These are phyloP conservation scores for Immersiporthe knoxdaviesiana DNA, from an alignment of 2,329 filamentous ascomycete species.

Conservation along the genomic window DNA sequence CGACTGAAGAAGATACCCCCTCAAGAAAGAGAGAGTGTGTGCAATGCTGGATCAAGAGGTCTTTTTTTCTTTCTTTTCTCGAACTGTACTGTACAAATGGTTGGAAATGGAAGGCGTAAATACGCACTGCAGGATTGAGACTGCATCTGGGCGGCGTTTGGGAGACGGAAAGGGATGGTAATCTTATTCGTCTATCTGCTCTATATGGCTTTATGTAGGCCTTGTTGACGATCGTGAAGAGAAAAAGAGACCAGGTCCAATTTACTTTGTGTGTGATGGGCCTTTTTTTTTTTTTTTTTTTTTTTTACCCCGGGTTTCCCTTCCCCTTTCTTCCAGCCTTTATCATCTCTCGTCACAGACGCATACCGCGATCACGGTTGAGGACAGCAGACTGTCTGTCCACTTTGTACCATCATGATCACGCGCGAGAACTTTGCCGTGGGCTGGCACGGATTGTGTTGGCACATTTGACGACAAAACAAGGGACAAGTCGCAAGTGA, in stretches of 20 bases:
- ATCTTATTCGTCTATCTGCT: slow-evolving; percentile 17
- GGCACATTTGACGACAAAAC: background rate
- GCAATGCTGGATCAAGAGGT: slow-evolving; percentile 4
- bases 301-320: background rate
- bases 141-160: slow-evolving; percentile 29
- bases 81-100: slow-evolving; percentile 15
- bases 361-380: background rate
- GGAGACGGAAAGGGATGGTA: slow-evolving; percentile 18
- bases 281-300: background rate
- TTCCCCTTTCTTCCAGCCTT: background rate
- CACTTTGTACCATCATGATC: background rate
- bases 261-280: background rate
- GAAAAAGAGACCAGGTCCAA: background rate
- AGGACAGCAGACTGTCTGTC: background rate
- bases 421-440: background rate
- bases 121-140: slow-evolving; percentile 18
- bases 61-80: no score
- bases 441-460: background rate
- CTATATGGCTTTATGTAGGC: background rate
- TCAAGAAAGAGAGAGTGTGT: background rate
- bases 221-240: slow-evolving; percentile 16
- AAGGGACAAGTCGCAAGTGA: background rate
- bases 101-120: slow-evolving; percentile 13
- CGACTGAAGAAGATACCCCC: slow-evolving; percentile 17
- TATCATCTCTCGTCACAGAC: no score